Base-by-base conservation (phyloP, 139 green algal species). In the Haematococcus sp. region DNA sequence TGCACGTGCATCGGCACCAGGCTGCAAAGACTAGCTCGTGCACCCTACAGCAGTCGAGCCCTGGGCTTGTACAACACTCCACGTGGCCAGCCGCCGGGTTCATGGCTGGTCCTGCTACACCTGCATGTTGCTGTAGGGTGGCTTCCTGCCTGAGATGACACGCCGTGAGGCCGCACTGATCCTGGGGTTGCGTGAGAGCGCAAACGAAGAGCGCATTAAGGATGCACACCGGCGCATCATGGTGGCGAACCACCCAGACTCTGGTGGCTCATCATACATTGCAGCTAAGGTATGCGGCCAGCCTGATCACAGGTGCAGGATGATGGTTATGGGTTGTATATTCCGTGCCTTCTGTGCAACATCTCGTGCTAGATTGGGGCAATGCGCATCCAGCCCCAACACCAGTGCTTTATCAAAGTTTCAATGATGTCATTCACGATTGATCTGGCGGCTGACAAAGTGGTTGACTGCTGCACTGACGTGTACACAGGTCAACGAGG, bases 161-260 rank as follows among this genome's bases (percentile, higher is more conserved):
- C 82, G 88, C 52, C 82, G 94, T n/a, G 96, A 99, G 75, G 96
- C 96, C 16, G 78, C 90, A 7, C 76, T 94, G 2, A 98, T 99
- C 51, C 82, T 99, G 11, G 94, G 93, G 3, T 76, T 98, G 30
- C 79, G 94, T 22, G 93, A 96, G 60, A 90, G 74, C 64, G 91
- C 95, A 9, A 81, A 82, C 20, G 87, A 92, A 75, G 91, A 98
- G 35, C 89, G 89, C 40, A 78, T 98, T 22, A 97, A 97, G 84
- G 94, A 96, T 22, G 94, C 95, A 13, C 96, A 99, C 85, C 71
- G 93, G 7, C 83, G 84, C 22, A 95, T 99, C 70, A 99, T 99
- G 94, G 93, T 97, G 43, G 95, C 96, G 33, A 99, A 99, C 77
- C 96, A 99, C 69, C 96, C 96, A 9, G 96, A 99, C 72, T 82